Conservation (phyloP, 768 basidiomycete species). For the Imleria badia region DNA sequence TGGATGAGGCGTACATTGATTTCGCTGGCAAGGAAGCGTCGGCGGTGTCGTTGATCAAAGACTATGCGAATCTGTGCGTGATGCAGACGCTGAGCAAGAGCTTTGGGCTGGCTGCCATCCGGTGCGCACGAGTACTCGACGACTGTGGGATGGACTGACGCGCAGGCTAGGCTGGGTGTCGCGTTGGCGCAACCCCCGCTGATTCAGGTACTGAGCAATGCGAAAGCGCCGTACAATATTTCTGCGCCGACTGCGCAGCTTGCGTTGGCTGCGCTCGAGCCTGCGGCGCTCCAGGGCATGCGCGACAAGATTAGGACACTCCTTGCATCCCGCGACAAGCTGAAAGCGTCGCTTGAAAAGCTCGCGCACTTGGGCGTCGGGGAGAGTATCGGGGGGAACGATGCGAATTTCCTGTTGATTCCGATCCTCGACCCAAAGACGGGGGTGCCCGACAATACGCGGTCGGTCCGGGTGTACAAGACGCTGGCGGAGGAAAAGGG, state of each 20-base stretch:
- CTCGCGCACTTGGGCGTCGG: conserved; percentile 61
- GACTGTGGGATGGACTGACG: background rate
- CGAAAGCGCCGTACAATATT: conserved; percentile 98
- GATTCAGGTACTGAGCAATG: conserved; percentile 88
- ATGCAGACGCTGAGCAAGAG: conserved; percentile 96
- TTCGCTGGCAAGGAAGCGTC: conserved; percentile 67
- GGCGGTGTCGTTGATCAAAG: conserved; percentile 67
- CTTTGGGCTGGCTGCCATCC: conserved; percentile 92
- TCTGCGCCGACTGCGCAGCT: conserved; percentile 86
- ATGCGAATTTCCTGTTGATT: conserved; percentile 89
- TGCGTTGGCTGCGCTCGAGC: conserved; percentile 75
- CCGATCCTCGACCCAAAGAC: conserved; percentile 58
- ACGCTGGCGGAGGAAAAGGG: conserved; percentile 80
- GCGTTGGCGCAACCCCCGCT: conserved; percentile 88
- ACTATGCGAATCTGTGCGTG: conserved; percentile 90
- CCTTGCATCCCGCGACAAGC: conserved; percentile 50
- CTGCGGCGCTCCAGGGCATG: conserved; percentile 62
- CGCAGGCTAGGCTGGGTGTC: conserved; percentile 68
- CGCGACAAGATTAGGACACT: conserved; percentile 61
- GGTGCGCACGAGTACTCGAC: conserved; percentile 47
- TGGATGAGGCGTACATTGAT: conserved; percentile 98
- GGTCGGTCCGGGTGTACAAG: conserved; percentile 70
- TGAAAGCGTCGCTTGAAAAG: conserved; percentile 50
- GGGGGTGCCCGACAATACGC: conserved; percentile 50
- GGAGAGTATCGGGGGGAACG: conserved; percentile 68